These are phyloP conservation scores for Dendrostoma leiphaemia DNA, from an alignment of 2,329 filamentous ascomycete genomes.

Conservation along the genomic window DNA sequence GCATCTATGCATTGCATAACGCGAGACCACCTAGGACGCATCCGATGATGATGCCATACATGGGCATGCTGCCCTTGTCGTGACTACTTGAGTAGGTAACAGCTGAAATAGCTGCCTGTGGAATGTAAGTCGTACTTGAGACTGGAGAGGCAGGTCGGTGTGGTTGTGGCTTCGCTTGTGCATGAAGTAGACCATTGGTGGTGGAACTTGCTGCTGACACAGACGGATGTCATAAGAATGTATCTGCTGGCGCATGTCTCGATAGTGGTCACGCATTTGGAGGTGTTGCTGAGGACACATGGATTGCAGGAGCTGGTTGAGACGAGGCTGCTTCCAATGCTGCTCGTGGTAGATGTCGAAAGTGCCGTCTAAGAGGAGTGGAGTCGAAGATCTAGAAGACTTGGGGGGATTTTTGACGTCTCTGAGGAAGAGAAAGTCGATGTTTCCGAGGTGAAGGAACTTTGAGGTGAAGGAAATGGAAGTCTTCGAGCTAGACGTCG, in stretches of 20 bases:
- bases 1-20: background rate
- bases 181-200: conserved; percentile 34
- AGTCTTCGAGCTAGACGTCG: background rate
- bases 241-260: conserved; percentile 36
- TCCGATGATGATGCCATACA: conserved; percentile 46
- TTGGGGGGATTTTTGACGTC: too few relatives aligned
- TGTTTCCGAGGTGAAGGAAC: background rate
- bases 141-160: conserved; percentile 39
- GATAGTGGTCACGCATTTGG: conserved; percentile 18
- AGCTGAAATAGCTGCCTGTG: conserved; percentile 41
- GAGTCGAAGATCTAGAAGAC: too few relatives aligned
- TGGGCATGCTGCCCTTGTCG: conserved; percentile 36
- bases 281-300: conserved; percentile 14
- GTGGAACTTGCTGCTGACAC: conserved; percentile 33
- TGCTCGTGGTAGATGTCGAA: background rate
- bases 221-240: conserved; percentile 34
- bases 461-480: background rate
- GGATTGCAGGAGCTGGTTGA: conserved; percentile 17
- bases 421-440: too few relatives aligned
- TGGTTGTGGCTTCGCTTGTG: conserved; percentile 32
- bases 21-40: conserved; percentile 38
- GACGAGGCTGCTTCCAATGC: conserved; percentile 7
- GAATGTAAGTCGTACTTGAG: conserved; percentile 46
- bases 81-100: conserved; percentile 43
- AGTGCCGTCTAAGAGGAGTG: background rate